phyloP scores from a whole-genome alignment of 179 eudicot genomes.

The Silene noctiflora region DNA sequence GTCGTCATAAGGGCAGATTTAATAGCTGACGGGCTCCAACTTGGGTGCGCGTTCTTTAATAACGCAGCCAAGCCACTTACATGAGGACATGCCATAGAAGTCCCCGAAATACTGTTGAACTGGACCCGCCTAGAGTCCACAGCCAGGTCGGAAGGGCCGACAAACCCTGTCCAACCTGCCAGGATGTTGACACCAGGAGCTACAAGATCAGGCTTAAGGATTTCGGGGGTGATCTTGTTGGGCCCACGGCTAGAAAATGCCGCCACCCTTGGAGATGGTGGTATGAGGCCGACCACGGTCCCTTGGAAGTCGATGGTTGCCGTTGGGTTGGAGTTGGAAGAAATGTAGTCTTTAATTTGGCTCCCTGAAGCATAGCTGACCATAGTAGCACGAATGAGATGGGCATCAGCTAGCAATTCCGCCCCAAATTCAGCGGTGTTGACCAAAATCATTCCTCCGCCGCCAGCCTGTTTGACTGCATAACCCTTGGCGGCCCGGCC shows the following conservation, averaged over 20 bases:
- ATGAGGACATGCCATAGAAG: conserved; percentile 96
- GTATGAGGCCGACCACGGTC: conserved; percentile 58
- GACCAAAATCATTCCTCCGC: conserved; percentile 69
- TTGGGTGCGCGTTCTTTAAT: conserved; percentile 62
- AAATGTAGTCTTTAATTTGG: conserved; percentile 47
- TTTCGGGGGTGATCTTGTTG: conserved; percentile 58
- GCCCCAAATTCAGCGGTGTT: conserved; percentile 75
- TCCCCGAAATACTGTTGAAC: conserved; percentile 90
- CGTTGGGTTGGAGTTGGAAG: conserved; percentile 54
- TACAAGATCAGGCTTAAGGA: conserved; percentile 85
- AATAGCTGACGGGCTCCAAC: conserved; percentile 75
- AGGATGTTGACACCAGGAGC: conserved; percentile 91
- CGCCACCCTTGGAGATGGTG: conserved; percentile 73
- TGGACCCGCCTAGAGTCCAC: conserved; percentile 67
- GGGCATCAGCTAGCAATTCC: conserved; percentile 78
- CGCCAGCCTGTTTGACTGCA: conserved; percentile 82
- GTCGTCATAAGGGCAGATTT: conserved; percentile 97
- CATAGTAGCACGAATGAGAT: conserved; percentile 77
- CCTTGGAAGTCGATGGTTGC: conserved; percentile 69
- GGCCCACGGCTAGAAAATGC: conserved; percentile 96
- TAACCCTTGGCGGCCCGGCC: conserved; percentile 76
- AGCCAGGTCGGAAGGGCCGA: conserved; percentile 56
- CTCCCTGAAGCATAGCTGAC: conserved; percentile 62
- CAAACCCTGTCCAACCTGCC: conserved; percentile 83
- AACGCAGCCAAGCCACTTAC: conserved; percentile 84